Evolutionary conservation across 805 yeast genomes (phyloP).

Genomic region (Yarrowia yakushimensis): DNA sequence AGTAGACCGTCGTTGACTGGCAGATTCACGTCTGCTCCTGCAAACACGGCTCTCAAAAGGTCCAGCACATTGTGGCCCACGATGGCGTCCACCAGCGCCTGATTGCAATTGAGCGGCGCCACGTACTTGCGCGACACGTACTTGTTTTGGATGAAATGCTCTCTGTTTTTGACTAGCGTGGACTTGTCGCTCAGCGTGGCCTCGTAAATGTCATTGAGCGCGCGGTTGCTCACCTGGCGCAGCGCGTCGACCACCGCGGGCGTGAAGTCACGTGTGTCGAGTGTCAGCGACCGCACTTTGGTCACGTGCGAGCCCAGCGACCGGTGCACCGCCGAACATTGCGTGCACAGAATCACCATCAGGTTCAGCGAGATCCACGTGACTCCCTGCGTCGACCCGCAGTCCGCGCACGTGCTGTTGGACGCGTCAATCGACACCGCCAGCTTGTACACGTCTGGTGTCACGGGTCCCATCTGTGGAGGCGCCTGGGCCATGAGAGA

Average conservation of each 20-base stretch:
- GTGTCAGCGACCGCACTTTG: constrained; percentile 70
- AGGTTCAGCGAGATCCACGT: constrained; percentile 86
- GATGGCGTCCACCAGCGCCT: constrained; percentile 38
- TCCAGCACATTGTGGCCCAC: constrained; percentile 35
- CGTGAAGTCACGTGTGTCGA: constrained; percentile 59
- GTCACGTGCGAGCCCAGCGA: constrained; percentile 79
- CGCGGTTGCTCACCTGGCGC: constrained; percentile 51
- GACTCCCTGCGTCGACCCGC: constrained; percentile 57
- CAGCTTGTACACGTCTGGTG: constrained; percentile 27
- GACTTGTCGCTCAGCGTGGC: constrained; percentile 34
- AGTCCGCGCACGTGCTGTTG: constrained; percentile 73
- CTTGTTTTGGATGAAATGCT: constrained; percentile 60
- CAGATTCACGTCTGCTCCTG: constrained; percentile 41
- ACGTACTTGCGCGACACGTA: constrained; percentile 55
- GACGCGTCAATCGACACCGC: constrained; percentile 41
- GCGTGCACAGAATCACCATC: constrained; percentile 69
- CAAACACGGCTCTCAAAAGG: constrained; percentile 39
- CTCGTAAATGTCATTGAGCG: constrained; percentile 62
- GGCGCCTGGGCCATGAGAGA: neutral
- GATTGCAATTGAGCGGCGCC: constrained; percentile 34
- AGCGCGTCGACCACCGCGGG: constrained; percentile 59
- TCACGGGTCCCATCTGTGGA: neutral
- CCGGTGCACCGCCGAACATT: constrained; percentile 86
- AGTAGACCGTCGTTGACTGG: constrained; percentile 31
- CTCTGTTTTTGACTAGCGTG: constrained; percentile 47